Evolutionary conservation across 345 rosid genomes (phyloP), one percentile per base, ranked within the genome.

Genomic region (Trapa incisa): DNA sequence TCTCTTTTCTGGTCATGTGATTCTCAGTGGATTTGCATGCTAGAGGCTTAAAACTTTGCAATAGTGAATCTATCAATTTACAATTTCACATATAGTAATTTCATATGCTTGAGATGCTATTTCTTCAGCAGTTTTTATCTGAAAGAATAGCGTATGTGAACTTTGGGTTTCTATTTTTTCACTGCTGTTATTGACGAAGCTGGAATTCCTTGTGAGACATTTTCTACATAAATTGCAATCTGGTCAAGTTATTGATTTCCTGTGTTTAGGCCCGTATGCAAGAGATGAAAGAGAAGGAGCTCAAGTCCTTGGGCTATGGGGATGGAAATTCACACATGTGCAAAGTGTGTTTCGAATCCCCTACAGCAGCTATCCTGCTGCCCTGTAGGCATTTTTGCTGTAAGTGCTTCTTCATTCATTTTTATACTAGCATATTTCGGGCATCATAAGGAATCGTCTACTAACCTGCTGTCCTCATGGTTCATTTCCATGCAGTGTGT

Each of bases 381-480:
- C 99, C 99, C 64, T 94, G 99, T 74, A 89, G 96, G 67, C 99
- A 94, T 89, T 94, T 94, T 86, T 91, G 97, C 76, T 77, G 97
- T 94, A 81, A 87, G 99, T 81, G 70, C 16, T 58, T 67, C 47
- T 35, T 60, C 47, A 39, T 52, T 62, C 61, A 62, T 63, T 16
- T 22, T 48, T 42, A 33, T 47, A 37, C 35, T 37, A 65, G 17
- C 29, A 64, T 17, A 43, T 16, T 13, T 7, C 4, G 67, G 43
- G 53, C 13, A n/a, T 42, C 36, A 8, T 41, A 2, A 0, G 0
- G 32, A 41, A 65, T 29, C 7, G 15, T 2, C 22, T 73, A 41
- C 41, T 47, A 54, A 12, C 14, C 16, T 6, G 33, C 45, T 57
- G 66, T 62, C 68, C 4, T 38, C 53, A 22, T 6, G n/a, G 4